Base-by-base conservation (phyloP, 345 rosid species). In the Mallotus nudiflorus region DNA sequence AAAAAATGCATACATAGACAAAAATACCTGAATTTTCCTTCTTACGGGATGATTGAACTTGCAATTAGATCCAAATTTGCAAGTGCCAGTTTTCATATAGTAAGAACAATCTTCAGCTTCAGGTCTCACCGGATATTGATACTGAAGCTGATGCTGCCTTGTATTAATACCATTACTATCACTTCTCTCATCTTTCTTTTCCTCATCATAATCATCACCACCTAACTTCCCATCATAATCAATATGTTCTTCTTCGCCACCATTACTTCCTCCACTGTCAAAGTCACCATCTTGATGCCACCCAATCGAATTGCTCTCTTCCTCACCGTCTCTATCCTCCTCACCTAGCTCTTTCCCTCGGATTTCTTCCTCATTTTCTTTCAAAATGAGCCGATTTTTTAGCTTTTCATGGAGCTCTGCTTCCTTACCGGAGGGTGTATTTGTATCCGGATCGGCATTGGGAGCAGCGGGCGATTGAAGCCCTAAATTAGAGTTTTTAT, bases 41-140 rank as follows among this genome's bases (percentile, higher is more conserved):
- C 77, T 80, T 66, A 85, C 65, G 28, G 98, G 98, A 27, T 95
- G 99, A 73, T 92, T 95, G 76, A 90, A 92, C 88, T 86, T 92
- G 91, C 99, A 92, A 79, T 62, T 83, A 22, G 84, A 86, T 55
- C 94, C 99, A 69, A 76, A 95, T 73, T 88, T 95, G 86, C 99
- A 92, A 58, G 73, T 78, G 28, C 99, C 96, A 12, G 90, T 89
- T 77, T 84, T 89, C 82, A 95, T 88, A 49, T 89, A 92, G 67
- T 54, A 90, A 0, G 99, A 53, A 54, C 99, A 95, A 80, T 95
- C 97, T 77, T 86, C 96, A 5, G 90, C 97, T 10, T 81, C 91
- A 29, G 89, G 93, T 68, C 98, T 85, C 75, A 87, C 80, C 11
- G 97, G 99, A 73, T 84, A 85, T 40, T 67, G 75, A 42, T 42